Evolutionary conservation across 371 early-diverging fungal species (phyloP).

Genomic region (Circinella minor): DNA sequence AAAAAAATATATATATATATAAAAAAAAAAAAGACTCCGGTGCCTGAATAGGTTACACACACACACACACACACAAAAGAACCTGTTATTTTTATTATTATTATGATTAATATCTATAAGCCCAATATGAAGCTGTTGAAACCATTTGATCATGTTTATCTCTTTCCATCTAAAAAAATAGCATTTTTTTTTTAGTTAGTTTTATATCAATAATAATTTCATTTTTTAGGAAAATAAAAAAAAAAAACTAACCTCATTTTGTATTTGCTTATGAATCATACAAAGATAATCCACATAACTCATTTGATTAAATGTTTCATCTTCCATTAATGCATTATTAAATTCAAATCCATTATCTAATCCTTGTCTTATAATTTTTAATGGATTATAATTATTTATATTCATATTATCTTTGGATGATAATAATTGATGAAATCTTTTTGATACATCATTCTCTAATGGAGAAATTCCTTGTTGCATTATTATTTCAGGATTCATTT

Average conservation of each 20-base stretch:
- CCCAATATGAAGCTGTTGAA: conserved; percentile 6
- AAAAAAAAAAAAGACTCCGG: background rate
- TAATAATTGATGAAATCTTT: conserved; percentile 1
- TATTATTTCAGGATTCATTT: conserved; percentile 23
- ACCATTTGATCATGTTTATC: conserved; percentile 5
- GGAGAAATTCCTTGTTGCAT: conserved; percentile 3
- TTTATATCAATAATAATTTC: background rate
- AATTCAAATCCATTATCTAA: conserved; percentile 74
- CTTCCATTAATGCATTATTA: conserved; percentile 71
- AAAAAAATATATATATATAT: too few species aligned
- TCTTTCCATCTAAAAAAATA: background rate
- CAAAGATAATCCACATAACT: conserved; percentile 94
- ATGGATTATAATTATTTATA: background rate
- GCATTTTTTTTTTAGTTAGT: background rate
- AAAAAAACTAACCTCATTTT: conserved; percentile 54
- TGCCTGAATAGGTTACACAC: conserved; percentile 2
- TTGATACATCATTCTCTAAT: background rate
- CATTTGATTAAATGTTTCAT: conserved; percentile 82
- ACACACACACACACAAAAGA: too few species aligned
- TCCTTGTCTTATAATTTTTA: conserved; percentile 56
- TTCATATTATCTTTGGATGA: background rate
- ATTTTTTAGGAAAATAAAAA: background rate
- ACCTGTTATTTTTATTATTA: too few species aligned
- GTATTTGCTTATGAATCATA: conserved; percentile 85
- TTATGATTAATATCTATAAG: conserved; percentile 13